Percentiles rank a stretch among this genome's conserved stretches.
phyloP scores from a whole-genome alignment of 805 yeast genomes.

The Clavispora carvajalis region DNA sequence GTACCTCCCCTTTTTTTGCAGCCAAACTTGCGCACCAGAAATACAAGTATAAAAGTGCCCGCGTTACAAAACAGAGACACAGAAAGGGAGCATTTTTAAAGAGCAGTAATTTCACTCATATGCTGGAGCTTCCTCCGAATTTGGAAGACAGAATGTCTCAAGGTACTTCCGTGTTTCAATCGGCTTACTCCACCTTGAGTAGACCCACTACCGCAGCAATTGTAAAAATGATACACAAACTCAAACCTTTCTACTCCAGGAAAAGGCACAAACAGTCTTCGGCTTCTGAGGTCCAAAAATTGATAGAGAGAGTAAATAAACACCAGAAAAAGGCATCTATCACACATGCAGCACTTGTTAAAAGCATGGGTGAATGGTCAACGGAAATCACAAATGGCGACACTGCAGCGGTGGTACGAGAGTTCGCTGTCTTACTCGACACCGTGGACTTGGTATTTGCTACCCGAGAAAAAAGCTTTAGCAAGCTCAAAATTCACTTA shows the following conservation, averaged over 20 bases:
- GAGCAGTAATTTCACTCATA: background rate
- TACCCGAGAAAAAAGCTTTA: constrained; percentile 38
- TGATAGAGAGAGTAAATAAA: constrained; percentile 26
- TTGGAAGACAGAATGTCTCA: background rate
- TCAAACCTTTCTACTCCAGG: constrained; percentile 5
- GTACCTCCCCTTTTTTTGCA: background rate
- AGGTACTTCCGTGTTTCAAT: constrained; percentile 1
- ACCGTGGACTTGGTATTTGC: constrained; percentile 16
- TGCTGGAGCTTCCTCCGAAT: background rate
- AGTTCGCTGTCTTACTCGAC: constrained; percentile 11
- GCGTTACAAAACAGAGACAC: background rate
- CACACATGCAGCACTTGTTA: constrained; percentile 10
- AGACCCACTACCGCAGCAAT: constrained; percentile 17
- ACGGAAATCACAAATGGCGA: constrained; percentile 12
- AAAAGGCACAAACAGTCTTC: constrained; percentile 3
- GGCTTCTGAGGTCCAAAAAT: constrained; percentile 13
- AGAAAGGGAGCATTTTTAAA: too few relatives aligned
- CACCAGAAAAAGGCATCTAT: constrained; percentile 28
- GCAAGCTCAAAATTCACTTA: constrained; percentile 39
- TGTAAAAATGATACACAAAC: constrained; percentile 13
- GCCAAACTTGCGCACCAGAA: background rate
- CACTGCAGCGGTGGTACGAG: constrained; percentile 8
- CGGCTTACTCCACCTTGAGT: constrained; percentile 9
- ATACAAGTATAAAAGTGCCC: background rate
- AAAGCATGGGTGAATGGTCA: constrained; percentile 11